Evolutionary conservation across 805 yeast genomes (phyloP).

Genomic region (Yamadazyma tumulicola): DNA sequence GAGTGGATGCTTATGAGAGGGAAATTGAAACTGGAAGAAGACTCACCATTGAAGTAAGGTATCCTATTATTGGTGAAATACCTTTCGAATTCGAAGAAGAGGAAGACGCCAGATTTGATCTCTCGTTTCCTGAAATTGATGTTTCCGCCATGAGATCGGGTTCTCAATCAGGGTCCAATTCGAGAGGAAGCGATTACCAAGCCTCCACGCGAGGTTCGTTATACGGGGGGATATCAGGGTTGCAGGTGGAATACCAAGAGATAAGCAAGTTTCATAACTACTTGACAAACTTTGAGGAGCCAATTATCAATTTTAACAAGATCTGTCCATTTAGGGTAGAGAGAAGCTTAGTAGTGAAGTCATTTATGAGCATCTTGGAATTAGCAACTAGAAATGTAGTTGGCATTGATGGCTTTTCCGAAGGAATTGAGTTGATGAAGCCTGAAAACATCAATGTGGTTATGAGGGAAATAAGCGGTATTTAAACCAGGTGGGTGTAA

Average conservation of each 20-base stretch:
- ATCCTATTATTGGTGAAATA: background rate
- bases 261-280: conserved; percentile 1
- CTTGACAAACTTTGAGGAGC: conserved; percentile 4
- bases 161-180: background rate
- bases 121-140: conserved; percentile 21
- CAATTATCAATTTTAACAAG: conserved; percentile 3
- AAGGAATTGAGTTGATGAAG: background rate
- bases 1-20: background rate
- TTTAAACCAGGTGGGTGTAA: background rate
- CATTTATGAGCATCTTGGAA: conserved; percentile 24
- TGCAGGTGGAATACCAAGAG: conserved; percentile 1
- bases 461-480: no score
- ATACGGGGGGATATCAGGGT: background rate
- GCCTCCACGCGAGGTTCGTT: background rate
- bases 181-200: background rate
- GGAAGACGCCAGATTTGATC: conserved; percentile 12
- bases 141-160: conserved; percentile 8
- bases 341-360: conserved; percentile 23
- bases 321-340: conserved; percentile 11
- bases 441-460: background rate
- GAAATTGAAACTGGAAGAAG: conserved; percentile 11
- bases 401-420: background rate
- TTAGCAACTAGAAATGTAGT: conserved; percentile 18
- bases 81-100: background rate
- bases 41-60: background rate